phyloP scores from a whole-genome alignment of 2,329 filamentous ascomycete species.

The Colletotrichum simmondsii region DNA sequence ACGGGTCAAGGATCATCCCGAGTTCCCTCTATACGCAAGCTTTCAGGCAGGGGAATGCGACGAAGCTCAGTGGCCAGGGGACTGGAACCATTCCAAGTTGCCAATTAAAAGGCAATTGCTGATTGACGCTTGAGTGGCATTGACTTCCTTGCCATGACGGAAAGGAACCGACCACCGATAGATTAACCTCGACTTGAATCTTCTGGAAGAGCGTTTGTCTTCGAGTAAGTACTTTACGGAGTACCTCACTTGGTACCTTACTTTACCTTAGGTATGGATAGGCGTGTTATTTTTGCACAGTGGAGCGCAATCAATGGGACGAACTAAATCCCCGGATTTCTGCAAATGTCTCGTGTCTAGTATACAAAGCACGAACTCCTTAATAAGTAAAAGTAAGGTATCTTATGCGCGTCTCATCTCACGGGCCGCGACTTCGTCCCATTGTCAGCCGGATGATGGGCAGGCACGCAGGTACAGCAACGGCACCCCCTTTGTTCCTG shows the following conservation, averaged over 20 bases:
- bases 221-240: background rate
- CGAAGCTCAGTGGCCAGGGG: background rate
- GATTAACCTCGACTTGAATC: background rate
- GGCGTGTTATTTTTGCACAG: background rate
- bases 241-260: too few species aligned
- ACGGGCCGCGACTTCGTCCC: constrained; percentile 12
- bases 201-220: background rate
- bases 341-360: background rate
- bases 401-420: background rate
- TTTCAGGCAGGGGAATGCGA: background rate
- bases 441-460: constrained; percentile 18
- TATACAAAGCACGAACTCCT: background rate
- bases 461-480: background rate
- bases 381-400: background rate
- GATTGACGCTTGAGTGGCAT: background rate
- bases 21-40: background rate
- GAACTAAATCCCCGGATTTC: constrained; percentile 19
- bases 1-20: background rate
- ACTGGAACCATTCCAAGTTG: background rate
- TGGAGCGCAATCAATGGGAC: constrained; percentile 19
- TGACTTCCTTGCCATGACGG: background rate
- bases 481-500: constrained; percentile 11
- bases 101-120: background rate
- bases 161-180: background rate
- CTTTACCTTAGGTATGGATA: background rate